Evolutionary conservation across 371 early-diverging fungal species (phyloP), one percentile per base, ranked within the genome.

Genomic region (Mortierella sp.): DNA sequence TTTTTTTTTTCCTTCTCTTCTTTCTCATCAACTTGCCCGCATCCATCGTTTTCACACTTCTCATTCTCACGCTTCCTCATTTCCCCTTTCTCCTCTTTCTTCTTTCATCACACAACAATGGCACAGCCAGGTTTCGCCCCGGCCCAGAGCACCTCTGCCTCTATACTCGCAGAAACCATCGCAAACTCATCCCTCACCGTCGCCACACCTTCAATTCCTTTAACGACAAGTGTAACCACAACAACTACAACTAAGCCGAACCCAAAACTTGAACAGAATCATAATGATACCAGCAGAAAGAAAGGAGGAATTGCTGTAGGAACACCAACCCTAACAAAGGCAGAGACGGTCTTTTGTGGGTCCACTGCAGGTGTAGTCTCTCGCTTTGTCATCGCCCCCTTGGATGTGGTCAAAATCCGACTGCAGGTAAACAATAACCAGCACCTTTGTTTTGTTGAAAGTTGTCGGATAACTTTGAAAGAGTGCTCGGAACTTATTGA

Each of bases 331-430:
- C 89, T 94, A 16, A 90, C 92, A 24, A 87, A 92, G 42, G 74
- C 72, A 19, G 91, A 95, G 74, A 91, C 90, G 21, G 94, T 92
- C 6, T 84, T 94, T 21, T 94, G 95, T 87, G 95, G 95, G 8
- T 93, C 92, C 0, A 88, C 90, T 10, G 95, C 95, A 26, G 95
- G 95, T 31, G 90, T 95, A 0, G 87, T 95, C 14, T 92, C 95
- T 2, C 92, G 95, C 72, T 91, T 92, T 68, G 91, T 96, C 7
- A 94, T 97, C 48, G 94, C 98, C 8, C 99, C 98, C 11, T 84
- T 98, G 13, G 99, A 98, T 75, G 98, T 98, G 3, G 92, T 98
- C 81, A 98, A 98, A 88, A 98, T 97, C 76, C 92, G 97, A 14
- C 89, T 96, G 83, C 95, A 96, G 89, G 91, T 96, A 74, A 58